phyloP scores from a whole-genome alignment of 1,139 yeast genomes.

The Geotrichum carabidarum region DNA sequence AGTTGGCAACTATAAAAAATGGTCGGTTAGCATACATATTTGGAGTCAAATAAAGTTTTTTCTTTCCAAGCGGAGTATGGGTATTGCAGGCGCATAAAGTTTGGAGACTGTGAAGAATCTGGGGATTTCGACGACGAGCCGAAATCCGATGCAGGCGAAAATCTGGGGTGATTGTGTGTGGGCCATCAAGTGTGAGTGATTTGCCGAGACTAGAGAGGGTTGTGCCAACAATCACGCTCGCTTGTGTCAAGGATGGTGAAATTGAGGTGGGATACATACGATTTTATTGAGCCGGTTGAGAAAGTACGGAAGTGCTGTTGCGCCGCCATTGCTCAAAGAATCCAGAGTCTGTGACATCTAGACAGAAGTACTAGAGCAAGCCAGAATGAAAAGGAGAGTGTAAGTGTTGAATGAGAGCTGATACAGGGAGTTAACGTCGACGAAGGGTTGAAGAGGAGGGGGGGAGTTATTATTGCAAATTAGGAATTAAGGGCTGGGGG shows the following conservation, averaged over 20 bases:
- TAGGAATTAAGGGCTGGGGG: not conserved
- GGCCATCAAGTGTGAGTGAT: too few species aligned
- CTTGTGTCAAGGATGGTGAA: not conserved
- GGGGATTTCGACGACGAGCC: too few species aligned
- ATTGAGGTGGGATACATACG: conserved; percentile 14
- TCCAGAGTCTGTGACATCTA: conserved; percentile 4
- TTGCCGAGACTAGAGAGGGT: too few species aligned
- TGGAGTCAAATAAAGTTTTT: too few species aligned
- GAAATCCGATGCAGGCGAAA: too few species aligned
- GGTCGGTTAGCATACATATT: not conserved
- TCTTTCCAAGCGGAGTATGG: too few species aligned
- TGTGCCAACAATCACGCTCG: too few species aligned
- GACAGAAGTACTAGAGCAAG: not conserved
- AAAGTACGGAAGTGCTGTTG: conserved; percentile 17
- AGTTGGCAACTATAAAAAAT: conserved; percentile 27
- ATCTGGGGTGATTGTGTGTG: too few species aligned
- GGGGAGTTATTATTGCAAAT: not conserved
- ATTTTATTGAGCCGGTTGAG: conserved; percentile 15
- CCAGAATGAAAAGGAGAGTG: not conserved
- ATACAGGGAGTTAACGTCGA: not conserved
- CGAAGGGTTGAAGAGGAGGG: not conserved
- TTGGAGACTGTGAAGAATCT: too few species aligned
- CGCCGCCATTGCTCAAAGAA: conserved; percentile 9
- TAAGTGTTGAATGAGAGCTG: too few species aligned
- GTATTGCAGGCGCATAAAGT: too few species aligned